Evolutionary conservation across 2,329 filamentous ascomycete genomes (phyloP).

Genomic region (Dactylellina parvicollis): DNA sequence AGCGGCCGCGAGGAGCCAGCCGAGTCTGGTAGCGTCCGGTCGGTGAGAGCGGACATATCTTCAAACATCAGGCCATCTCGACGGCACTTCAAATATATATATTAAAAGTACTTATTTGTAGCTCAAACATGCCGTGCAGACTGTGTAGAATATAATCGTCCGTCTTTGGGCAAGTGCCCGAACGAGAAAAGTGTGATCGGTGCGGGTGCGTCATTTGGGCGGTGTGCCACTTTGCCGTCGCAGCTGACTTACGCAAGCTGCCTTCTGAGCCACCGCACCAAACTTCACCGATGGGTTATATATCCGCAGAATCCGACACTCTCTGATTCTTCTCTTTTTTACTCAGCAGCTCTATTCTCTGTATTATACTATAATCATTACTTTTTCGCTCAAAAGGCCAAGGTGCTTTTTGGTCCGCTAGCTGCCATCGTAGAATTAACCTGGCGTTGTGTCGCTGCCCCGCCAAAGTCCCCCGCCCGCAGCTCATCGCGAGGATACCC

Average conservation of each 20-base stretch:
- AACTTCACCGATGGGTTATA: too few species aligned
- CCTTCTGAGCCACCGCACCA: conserved; percentile 46
- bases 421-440: neutral
- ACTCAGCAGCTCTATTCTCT: too few species aligned
- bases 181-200: neutral
- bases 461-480: conserved; percentile 14
- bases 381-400: too few species aligned
- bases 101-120: neutral
- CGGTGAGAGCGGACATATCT: neutral
- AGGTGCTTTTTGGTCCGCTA: neutral
- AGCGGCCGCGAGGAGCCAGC: neutral
- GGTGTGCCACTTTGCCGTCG: conserved; percentile 47
- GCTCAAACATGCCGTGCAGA: too few species aligned
- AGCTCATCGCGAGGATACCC: conserved; percentile 28
- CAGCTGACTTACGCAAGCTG: conserved; percentile 54
- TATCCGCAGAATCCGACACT: too few species aligned
- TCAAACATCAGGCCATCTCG: neutral
- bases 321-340: too few species aligned
- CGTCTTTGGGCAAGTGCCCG: neutral
- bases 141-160: neutral
- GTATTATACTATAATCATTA: too few species aligned
- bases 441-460: conserved; percentile 20
- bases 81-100: neutral
- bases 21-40: neutral
- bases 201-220: conserved; percentile 41